phyloP scores from a whole-genome alignment of 2,329 filamentous ascomycete genomes.

The Alternaria infectoria region DNA sequence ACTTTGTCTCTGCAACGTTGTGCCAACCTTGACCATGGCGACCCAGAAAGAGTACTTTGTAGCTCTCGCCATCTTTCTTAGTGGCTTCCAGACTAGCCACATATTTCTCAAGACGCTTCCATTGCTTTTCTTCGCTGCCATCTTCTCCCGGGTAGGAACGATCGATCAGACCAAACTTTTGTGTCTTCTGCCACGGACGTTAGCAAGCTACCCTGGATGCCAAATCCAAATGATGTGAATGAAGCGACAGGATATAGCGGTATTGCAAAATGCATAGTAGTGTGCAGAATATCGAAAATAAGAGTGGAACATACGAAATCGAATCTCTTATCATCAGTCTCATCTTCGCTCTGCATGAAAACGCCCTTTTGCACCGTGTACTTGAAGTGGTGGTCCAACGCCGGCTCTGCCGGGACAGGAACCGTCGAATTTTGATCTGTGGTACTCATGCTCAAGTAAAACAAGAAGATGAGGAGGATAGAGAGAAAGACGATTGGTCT shows the following conservation, averaged over 20 bases:
- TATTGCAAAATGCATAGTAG: too few relatives aligned
- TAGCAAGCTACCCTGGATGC: background rate
- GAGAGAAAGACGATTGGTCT: slow-evolving; percentile 25
- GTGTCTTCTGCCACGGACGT: background rate
- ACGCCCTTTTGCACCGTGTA: slow-evolving; percentile 67
- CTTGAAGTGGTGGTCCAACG: slow-evolving; percentile 54
- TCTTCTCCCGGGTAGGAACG: slow-evolving; percentile 60
- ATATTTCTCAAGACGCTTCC: slow-evolving; percentile 67
- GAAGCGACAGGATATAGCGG: too few relatives aligned
- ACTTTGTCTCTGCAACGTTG: slow-evolving; percentile 71
- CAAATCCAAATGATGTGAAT: too few relatives aligned
- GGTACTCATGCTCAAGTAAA: slow-evolving; percentile 15
- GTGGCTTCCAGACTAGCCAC: slow-evolving; percentile 60
- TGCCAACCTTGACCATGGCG: slow-evolving; percentile 73
- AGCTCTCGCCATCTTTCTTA: slow-evolving; percentile 53
- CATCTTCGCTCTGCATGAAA: slow-evolving; percentile 67
- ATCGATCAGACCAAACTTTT: slow-evolving; percentile 71
- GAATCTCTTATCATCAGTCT: slow-evolving; percentile 63
- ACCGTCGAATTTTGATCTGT: background rate
- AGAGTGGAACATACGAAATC: slow-evolving; percentile 61
- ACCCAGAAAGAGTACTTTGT: slow-evolving; percentile 72
- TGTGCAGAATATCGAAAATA: too few relatives aligned
- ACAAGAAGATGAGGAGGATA: slow-evolving; percentile 5
- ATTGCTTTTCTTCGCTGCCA: slow-evolving; percentile 53
- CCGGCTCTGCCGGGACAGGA: slow-evolving; percentile 3